Percentiles rank a stretch among this genome's conserved stretches.
Conservation (phyloP, 306 rosid species). For the Quercus gilva region DNA sequence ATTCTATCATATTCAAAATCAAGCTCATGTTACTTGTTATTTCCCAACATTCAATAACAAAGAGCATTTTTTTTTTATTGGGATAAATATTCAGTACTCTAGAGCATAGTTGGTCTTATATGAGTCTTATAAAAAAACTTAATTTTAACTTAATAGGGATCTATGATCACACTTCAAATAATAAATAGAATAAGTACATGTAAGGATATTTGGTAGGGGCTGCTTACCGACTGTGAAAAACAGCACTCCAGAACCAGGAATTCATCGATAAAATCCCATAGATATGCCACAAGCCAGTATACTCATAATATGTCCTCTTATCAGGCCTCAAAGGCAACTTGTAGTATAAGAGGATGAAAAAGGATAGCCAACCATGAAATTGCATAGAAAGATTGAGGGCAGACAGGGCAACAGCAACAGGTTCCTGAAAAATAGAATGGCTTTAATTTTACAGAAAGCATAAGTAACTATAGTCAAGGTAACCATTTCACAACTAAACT, state of each 20-base stretch:
- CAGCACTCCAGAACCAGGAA: constrained; percentile 92
- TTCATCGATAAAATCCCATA: constrained; percentile 85
- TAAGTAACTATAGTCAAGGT: constrained; percentile 17
- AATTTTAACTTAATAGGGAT: no score
- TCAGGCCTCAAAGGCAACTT: constrained; percentile 66
- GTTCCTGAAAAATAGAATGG: constrained; percentile 62
- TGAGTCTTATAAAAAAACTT: no score
- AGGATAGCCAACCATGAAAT: constrained; percentile 98
- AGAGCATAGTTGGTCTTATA: no score
- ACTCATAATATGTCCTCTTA: constrained; percentile 78
- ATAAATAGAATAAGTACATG: not conserved
- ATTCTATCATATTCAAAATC: no score
- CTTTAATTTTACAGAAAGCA: constrained; percentile 11
- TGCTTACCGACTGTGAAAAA: constrained; percentile 86
- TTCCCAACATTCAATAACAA: no score
- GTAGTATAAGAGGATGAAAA: constrained; percentile 88
- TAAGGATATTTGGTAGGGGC: constrained; percentile 11
- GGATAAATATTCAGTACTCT: no score
- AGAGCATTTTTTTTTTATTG: no score
- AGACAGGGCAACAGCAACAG: constrained; percentile 84
- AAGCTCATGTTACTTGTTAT: no score
- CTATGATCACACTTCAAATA: not conserved
- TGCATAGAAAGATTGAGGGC: constrained; percentile 93
- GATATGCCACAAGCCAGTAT: constrained; percentile 90
- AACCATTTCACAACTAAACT: constrained; percentile 8